Evolutionary conservation across 164 flowering plant genomes (phyloP), one percentile per base, ranked within the genome.

Genomic region (Piper longum): DNA sequence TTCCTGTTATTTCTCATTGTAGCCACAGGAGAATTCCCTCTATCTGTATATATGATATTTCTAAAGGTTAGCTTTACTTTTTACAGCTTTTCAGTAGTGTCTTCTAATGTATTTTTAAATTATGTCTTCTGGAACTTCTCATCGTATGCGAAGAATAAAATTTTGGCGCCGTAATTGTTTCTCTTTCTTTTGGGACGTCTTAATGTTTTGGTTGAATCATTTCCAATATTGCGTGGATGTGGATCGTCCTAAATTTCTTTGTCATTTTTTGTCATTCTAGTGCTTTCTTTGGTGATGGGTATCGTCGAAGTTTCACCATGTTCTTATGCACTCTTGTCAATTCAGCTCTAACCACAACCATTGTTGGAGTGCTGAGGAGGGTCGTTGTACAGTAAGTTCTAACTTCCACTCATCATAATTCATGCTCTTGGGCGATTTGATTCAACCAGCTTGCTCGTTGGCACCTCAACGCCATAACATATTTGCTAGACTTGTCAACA

Each of bases 351-450:
- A 93, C 99, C 42, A 93, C 99, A 16, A 93, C 99, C 64, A 91
- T 93, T 54, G 97, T 93, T 62, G 99, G 99, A 69, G 99, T 93
- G 65, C 96, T 91, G 63, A 93, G 91, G 74, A 97, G 99, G 5
- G 99, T 93, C n/a, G 84, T 2, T 93, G 97, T 62, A 91, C 96
- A 66, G 99, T 93, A 74, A 45, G 88, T 73, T 63, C 42, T 42
- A 14, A 43, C 4, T 41, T 42, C 17, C 36, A 26, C 26, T 60
- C 51, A 56, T 17, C 8, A 6, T 56, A 7, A 19, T 16, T 56
- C 17, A 16, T 48, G 7, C 5, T 26, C 26, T 40, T 18, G 42
- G n/a, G 44, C 18, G 18, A 4, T 19, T 36, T 16, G 11, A 18
- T 36, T 57, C 19, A 39, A 19, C 39, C 3, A n/a, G 12, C 26